phyloP scores from a whole-genome alignment of 1,284 basidiomycete species.

The Cyathus pygmaeus region DNA sequence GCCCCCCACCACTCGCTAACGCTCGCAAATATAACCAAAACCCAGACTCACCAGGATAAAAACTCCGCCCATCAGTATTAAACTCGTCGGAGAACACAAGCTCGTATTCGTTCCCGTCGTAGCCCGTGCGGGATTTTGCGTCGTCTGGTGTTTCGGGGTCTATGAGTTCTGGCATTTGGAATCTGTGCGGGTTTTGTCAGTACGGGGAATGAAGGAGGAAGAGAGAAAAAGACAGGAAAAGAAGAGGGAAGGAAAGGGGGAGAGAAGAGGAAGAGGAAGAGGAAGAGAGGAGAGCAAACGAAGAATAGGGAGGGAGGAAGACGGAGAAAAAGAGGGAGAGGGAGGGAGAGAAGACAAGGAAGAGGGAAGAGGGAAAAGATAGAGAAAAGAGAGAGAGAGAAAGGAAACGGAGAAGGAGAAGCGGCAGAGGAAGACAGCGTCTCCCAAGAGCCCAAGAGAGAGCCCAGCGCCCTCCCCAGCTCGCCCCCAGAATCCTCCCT shows the following conservation, averaged over 20 bases:
- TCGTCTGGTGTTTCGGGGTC: conserved; percentile 72
- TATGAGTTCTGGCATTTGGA: conserved; percentile 70
- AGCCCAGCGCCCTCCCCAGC: not conserved
- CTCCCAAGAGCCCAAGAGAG: too few relatives aligned
- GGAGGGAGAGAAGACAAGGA: not conserved
- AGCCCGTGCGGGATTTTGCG: conserved; percentile 69
- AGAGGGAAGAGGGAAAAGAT: not conserved
- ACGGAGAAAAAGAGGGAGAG: not conserved
- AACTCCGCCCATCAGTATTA: conserved; percentile 74
- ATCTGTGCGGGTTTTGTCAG: not conserved
- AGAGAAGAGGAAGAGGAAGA: not conserved
- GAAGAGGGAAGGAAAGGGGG: not conserved
- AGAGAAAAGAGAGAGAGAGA: not conserved
- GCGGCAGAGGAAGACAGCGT: not conserved
- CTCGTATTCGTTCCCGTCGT: conserved; percentile 70
- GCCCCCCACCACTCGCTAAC: too few relatives aligned
- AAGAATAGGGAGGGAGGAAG: not conserved
- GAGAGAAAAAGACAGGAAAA: conserved; percentile 18
- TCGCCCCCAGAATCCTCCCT: not conserved
- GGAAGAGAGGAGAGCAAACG: not conserved
- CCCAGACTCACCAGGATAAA: conserved; percentile 57
- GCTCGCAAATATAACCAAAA: not conserved
- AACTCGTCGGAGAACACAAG: conserved; percentile 90
- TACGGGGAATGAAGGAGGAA: not conserved
- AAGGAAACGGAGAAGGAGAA: not conserved